phyloP scores from a whole-genome alignment of 176 grass and related monocot species.

The sorghum (Sorghum bicolor) region Sorghum_bicolor_NCBIv3 NC_012879.2:5774001-5774500 shows the following conservation, averaged over 20 bases:
- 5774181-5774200: neutral
- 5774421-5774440: neutral
- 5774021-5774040: neutral
- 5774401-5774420: neutral
- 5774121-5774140: neutral
- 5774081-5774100: neutral
- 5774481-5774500: neutral
- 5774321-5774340: neutral
- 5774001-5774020: neutral
- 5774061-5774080: neutral
- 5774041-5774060: constrained; percentile 5
- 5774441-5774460: neutral
- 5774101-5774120: neutral
- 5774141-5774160: neutral
- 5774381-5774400: constrained; percentile 6
- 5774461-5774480: neutral
- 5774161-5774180: neutral
- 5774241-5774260: neutral
- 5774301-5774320: neutral
- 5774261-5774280: neutral
- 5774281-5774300: neutral
- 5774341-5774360: neutral
- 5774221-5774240: neutral
- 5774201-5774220: neutral
- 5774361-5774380: neutral